Conservation (phyloP, 148 eudicot genomes). For the Bassia scoparia region DNA sequence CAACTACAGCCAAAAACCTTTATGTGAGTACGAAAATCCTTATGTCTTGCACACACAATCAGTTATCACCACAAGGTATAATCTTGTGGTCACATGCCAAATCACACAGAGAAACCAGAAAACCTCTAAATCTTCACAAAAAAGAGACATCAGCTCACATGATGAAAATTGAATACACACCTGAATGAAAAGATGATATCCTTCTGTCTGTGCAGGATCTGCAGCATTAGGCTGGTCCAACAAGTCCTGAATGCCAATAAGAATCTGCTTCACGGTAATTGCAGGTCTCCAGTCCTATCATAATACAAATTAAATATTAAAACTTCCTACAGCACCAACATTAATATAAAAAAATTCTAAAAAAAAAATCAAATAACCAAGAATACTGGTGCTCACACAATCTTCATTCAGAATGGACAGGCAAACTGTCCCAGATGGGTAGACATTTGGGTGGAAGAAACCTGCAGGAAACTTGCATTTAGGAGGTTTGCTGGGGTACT, state of each 20-base stretch:
- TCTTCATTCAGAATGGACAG: slow-evolving; percentile 81
- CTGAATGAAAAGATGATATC: slow-evolving; percentile 73
- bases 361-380: slow-evolving; percentile 2
- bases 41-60: too few relatives aligned
- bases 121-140: too few relatives aligned
- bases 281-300: slow-evolving; percentile 87
- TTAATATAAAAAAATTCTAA: not conserved
- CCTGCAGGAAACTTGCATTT: slow-evolving; percentile 73
- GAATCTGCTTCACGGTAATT: slow-evolving; percentile 82
- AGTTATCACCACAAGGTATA: not conserved
- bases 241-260: slow-evolving; percentile 79
- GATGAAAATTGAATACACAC: slow-evolving; percentile 23
- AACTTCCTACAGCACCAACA: not conserved
- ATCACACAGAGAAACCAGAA: too few relatives aligned
- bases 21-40: not conserved
- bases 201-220: slow-evolving; percentile 84
- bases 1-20: not conserved
- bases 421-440: slow-evolving; percentile 84
- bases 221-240: slow-evolving; percentile 67
- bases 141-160: not conserved
- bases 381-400: slow-evolving; percentile 45
- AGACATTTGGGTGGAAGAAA: slow-evolving; percentile 89
- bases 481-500: slow-evolving; percentile 89
- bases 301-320: slow-evolving; percentile 6
- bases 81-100: too few relatives aligned